Percentiles rank a stretch among this genome's conserved stretches.
Evolutionary conservation across 495 filamentous ascomycete genomes (phyloP).

Genomic region (Penicillium cataractarum): DNA sequence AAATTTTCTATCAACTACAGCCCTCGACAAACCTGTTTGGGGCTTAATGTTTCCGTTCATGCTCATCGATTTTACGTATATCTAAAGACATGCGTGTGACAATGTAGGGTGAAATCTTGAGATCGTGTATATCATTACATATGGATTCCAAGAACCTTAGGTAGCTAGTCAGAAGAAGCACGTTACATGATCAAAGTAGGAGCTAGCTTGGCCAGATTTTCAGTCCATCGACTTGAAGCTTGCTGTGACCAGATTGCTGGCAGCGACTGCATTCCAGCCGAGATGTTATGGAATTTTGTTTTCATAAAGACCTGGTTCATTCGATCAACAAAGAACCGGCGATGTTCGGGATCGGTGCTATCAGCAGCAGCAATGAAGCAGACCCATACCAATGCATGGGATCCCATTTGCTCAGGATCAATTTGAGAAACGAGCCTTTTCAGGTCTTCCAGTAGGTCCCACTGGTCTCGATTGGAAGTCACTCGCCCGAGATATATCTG

Average conservation of each 20-base stretch:
- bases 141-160: background rate
- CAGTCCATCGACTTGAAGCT: slow-evolving; percentile 20
- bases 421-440: slow-evolving; percentile 20
- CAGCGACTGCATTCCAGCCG: slow-evolving; percentile 17
- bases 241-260: slow-evolving; percentile 25
- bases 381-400: slow-evolving; percentile 30
- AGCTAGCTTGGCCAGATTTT: slow-evolving; percentile 14
- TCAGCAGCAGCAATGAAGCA: slow-evolving; percentile 31
- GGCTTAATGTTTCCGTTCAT: too few species aligned
- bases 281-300: slow-evolving; percentile 28
- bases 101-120: background rate
- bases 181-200: slow-evolving; percentile 28
- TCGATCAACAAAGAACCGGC: slow-evolving; percentile 20
- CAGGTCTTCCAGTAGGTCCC: slow-evolving; percentile 20
- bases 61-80: too few species aligned
- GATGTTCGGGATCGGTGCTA: slow-evolving; percentile 24
- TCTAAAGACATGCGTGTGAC: too few species aligned
- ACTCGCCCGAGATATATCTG: slow-evolving; percentile 25
- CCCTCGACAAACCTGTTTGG: too few species aligned
- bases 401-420: slow-evolving; percentile 22
- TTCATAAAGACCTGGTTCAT: slow-evolving; percentile 17
- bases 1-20: background rate
- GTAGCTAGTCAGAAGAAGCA: background rate
- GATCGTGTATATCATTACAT: background rate
- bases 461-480: slow-evolving; percentile 18